These are phyloP conservation scores for Penicillium canariense DNA, from an alignment of 495 filamentous ascomycete genomes.

Conservation along the genomic window DNA sequence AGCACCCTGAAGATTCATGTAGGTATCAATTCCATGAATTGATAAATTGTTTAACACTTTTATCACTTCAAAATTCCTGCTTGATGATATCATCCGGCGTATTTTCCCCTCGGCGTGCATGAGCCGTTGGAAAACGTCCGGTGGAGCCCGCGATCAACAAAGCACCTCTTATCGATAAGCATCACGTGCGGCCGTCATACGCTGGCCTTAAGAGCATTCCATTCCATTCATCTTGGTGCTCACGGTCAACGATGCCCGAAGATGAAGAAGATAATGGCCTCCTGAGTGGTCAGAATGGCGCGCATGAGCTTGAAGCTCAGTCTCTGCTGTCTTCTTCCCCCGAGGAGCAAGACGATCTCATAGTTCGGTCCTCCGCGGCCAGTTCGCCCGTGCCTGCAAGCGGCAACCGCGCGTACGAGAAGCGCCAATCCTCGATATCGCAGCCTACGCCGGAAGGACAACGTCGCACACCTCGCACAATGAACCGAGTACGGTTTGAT, in stretches of 20 bases:
- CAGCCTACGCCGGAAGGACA: constrained; percentile 41
- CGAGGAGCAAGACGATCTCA: constrained; percentile 28
- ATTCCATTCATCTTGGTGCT: constrained; percentile 4
- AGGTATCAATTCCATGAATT: too few species aligned
- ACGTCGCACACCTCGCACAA: constrained; percentile 69
- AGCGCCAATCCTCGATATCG: constrained; percentile 46
- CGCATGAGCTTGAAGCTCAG: constrained; percentile 28
- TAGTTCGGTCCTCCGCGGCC: constrained; percentile 21
- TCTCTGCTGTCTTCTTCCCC: constrained; percentile 27
- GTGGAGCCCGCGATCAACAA: constrained; percentile 10
- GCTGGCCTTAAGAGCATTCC: constrained; percentile 13
- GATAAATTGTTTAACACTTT: too few species aligned
- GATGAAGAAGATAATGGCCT: constrained; percentile 37
- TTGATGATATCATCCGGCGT: not conserved
- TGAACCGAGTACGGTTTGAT: constrained; percentile 86
- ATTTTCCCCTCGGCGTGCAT: not conserved
- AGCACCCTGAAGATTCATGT: too few species aligned
- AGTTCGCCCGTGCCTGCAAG: constrained; percentile 16
- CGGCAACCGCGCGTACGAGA: constrained; percentile 16
- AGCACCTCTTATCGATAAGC: constrained; percentile 16
- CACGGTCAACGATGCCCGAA: constrained; percentile 43
- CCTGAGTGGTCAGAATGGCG: constrained; percentile 30
- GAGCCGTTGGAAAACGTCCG: not conserved
- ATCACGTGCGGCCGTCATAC: constrained; percentile 16
- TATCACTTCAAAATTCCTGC: not conserved